Base-by-base conservation (phyloP, 176 grass and related monocot genomes). In the Calamus simplicifolius region DNA sequence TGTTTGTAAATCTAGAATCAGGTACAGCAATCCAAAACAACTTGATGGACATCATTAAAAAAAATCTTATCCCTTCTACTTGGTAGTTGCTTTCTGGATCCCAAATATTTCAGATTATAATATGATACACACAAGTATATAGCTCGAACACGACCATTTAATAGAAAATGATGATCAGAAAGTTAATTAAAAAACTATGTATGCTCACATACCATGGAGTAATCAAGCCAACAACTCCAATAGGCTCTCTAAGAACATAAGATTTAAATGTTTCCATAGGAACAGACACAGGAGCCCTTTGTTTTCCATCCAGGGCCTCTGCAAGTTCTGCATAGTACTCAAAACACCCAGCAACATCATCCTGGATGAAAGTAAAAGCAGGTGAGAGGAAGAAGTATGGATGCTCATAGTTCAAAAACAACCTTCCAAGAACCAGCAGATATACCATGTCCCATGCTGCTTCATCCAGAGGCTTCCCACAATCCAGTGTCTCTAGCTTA, bases 311-410 rank as follows among this genome's bases (percentile, higher is more conserved):
- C 69, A 92, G 83, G 48, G 71, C 79, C 67, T 92, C 87, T 18
- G 81, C 93, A 72, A 83, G 81, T 73, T 75, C 81, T 4, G 93
- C 93, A 27, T 80, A 98, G 67, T 73, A 98, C 81, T 98, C 93
- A 52, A 98, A 92, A 75, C 93, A 98, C 30, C 93, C 87, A 52
- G 93, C 87, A 75, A 98, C 93, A 85, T 98, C 93, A 64, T 98
- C 87, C 93, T 98, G 80, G 74, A 68, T 58, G 70, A 70, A 72
- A 60, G 52, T 57, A 75, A 51, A 7, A 74, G 35, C 35, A 12
- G 8, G 35, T 43, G 12, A 21, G 15, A 56, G 50, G 49, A 14
- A 55, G 18, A 77, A 74, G 6, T 43, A 70, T 43, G 8, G 35
- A 43, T 43, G 35, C 12, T 43, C 35, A 43, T 43, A 0, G 2